Evolutionary conservation across 1,284 basidiomycete genomes (phyloP).

Genomic region (Gomphus bonarii): DNA sequence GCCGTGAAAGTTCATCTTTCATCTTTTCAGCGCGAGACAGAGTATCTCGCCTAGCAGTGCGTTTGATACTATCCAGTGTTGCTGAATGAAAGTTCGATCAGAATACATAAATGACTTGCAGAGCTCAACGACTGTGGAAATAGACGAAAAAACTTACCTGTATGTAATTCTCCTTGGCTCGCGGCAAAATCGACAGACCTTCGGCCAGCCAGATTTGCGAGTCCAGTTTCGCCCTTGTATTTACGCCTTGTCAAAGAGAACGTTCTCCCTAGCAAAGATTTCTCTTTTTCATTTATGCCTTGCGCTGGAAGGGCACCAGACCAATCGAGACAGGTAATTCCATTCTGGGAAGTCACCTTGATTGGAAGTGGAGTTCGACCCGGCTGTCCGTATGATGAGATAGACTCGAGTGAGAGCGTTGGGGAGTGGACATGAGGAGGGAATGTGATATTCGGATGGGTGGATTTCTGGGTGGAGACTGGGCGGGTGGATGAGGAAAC

Average conservation of each 20-base stretch:
- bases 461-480: background rate
- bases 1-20: slow-evolving; percentile 50
- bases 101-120: background rate
- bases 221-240: background rate
- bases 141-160: slow-evolving; percentile 25
- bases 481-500: background rate
- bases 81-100: slow-evolving; percentile 27
- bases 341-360: background rate
- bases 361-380: background rate
- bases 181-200: slow-evolving; percentile 27
- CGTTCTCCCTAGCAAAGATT: slow-evolving; percentile 2
- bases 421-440: background rate
- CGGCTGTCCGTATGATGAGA: background rate
- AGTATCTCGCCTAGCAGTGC: slow-evolving; percentile 39
- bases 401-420: slow-evolving; percentile 1
- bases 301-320: background rate
- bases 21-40: slow-evolving; percentile 55
- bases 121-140: background rate
- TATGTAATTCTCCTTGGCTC: slow-evolving; percentile 38
- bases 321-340: slow-evolving; percentile 8
- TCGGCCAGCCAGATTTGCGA: background rate
- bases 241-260: slow-evolving; percentile 7
- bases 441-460: background rate
- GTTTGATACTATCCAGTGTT: slow-evolving; percentile 43
- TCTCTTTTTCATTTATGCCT: background rate